Evolutionary conservation across 2,329 filamentous ascomycete species (phyloP), one percentile per base, ranked within the genome.

Genomic region (Trichophyton benhamiae): DNA sequence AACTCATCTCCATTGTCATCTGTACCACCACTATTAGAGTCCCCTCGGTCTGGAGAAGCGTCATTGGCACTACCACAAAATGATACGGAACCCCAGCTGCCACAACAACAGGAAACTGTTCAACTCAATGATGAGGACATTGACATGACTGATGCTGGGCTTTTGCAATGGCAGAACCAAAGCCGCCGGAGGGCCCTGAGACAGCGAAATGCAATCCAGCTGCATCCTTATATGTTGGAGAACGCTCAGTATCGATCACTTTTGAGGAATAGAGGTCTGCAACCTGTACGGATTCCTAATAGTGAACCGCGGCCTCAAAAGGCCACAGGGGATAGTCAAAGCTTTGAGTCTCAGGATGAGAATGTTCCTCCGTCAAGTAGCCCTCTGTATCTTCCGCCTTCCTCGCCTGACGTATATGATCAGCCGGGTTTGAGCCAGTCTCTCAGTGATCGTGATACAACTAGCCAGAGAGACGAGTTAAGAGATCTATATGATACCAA

Each of bases 141-240:
- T 17, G 27, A 33, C n/a, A 55, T 55, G 25, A n/a, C 13, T 36
- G 30, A 36, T 15, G 13, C 17, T 20, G 52, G 30, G 1, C 55
- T 42, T 44, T 58, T 17, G 38, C 22, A 58, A 58, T 58, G 33
- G 22, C 22, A 44, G 41, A 58, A 44, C 55, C 33, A 58, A 8
- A 57, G 27, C 30, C 9, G 25, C 52, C 46, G 70, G 62, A 70
- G 74, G 61, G 68, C 67, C 3, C 67, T 79, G 22, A 71, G 78
- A 59, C 71, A 76, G 61, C 74, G 78, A 44, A 78, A 77, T 65
- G 73, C 76, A 6, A 79, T 79, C 57, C 78, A 80, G 60, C 63
- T 79, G 30, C 76, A 79, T 63, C 78, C 78, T 1, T 80, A 79
- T 61, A 67, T 74, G 0, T 65, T 79, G 15, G 78, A 80, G 63